Base-by-base conservation (phyloP, 305 asterid species). In the Nicotiana rustica region DNA sequence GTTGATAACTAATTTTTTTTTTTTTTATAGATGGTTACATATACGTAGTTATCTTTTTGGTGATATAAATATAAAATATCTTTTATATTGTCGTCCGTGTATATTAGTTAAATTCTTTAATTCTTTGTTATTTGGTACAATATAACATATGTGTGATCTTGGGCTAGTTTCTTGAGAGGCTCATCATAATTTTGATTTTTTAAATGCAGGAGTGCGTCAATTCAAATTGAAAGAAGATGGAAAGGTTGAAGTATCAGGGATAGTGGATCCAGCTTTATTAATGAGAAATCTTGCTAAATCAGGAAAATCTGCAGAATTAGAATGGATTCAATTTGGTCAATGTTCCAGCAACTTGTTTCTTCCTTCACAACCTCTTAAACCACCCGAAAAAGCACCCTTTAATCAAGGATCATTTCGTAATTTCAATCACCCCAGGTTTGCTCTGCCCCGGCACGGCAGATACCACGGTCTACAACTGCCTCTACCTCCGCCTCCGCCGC, bases 241-340 rank as follows among this genome's bases (percentile, higher is more conserved):
- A 19, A 66, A 80, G 44, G 61, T 66, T 0, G 14, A 10, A 10
- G 77, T 80, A 57, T 64, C 77, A 21, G 83, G 83, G 67, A 47
- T 47, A 6, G 83, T 55, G 29, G 83, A 80, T 80, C 65, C 67
- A 56, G 19, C 3, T 15, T 21, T 66, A 10, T 13, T 80, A 15
- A 15, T 80, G 33, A 80, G 52, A 35, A 80, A 59, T 47, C 2
- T 80, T 2, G 64, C 73, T 9, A 80, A 80, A 69, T 47, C 77
- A 19, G 47, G 41, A 8, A 66, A 47, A 19, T 80, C 83, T 6
- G 75, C 66, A 35, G 65, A 66, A 19, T 55, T 66, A 29, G 36
- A 47, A 62, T 80, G 83, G 83, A 14, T 80, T 14, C 83, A 80
- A 80, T 80, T 5, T 55, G 83, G 83, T 35, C 80, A 33, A 29